Conservation (phyloP, 1,284 basidiomycete genomes). For the Singerocomus inundabilis region DNA sequence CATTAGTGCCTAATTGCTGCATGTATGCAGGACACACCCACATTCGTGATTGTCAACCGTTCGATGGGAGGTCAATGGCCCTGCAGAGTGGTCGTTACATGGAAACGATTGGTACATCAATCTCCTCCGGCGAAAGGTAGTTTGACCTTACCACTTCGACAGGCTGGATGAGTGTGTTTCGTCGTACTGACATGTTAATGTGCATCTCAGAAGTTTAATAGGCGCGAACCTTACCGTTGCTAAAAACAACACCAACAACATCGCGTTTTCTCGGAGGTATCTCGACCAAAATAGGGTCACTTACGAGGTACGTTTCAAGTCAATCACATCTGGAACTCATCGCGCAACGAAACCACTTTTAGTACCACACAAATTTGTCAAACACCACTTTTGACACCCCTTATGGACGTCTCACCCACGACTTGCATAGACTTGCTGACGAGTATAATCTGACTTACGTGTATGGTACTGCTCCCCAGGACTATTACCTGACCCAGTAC, state of each 20-base stretch:
- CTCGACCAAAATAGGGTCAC: conserved; percentile 73
- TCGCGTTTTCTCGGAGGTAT: conserved; percentile 68
- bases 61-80: conserved; percentile 63
- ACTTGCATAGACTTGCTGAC: conserved; percentile 50
- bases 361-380: conserved; percentile 55
- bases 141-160: background rate
- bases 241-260: conserved; percentile 42
- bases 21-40: conserved; percentile 60
- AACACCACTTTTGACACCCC: conserved; percentile 56
- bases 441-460: conserved; percentile 52
- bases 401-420: conserved; percentile 51
- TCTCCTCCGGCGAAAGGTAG: background rate
- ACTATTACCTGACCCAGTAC: conserved; percentile 63
- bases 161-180: conserved; percentile 36
- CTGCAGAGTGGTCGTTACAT: conserved; percentile 84
- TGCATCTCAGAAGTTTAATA: too few relatives aligned
- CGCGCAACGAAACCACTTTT: background rate
- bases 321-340: background rate
- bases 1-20: background rate
- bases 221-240: conserved; percentile 49
- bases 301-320: conserved; percentile 48
- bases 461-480: conserved; percentile 72
- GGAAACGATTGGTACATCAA: conserved; percentile 71
- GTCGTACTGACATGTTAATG: background rate
- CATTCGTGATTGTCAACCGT: conserved; percentile 72